Evolutionary conservation across 768 basidiomycete genomes (phyloP).

Genomic region (Clitopilus hobsonii): DNA sequence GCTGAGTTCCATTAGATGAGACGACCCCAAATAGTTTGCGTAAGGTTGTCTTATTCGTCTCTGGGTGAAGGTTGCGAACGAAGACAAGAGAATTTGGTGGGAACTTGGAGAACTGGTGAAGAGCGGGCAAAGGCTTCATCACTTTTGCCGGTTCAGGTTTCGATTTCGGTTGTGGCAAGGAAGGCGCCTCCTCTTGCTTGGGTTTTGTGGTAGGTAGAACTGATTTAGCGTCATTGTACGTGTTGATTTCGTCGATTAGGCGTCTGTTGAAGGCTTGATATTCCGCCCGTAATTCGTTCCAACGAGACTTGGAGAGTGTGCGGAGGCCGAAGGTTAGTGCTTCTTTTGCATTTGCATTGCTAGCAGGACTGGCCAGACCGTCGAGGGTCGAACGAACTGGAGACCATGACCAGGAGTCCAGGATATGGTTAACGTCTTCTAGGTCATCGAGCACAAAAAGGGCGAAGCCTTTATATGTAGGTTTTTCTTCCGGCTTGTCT

Average conservation of each 20-base stretch:
- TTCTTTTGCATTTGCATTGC: conserved; percentile 21
- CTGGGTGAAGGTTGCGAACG: conserved; percentile 62
- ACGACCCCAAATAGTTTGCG: conserved; percentile 50
- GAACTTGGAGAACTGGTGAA: conserved; percentile 35
- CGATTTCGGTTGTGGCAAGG: not conserved
- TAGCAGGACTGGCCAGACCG: not conserved
- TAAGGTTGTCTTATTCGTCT: conserved; percentile 80
- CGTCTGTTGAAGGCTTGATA: conserved; percentile 60
- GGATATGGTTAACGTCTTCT: conserved; percentile 36
- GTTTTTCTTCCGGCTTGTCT: conserved; percentile 48
- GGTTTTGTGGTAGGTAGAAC: not conserved
- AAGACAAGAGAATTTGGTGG: conserved; percentile 68
- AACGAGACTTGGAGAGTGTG: conserved; percentile 47
- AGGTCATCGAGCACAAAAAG: conserved; percentile 50
- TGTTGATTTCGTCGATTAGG: conserved; percentile 46
- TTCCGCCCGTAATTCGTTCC: conserved; percentile 63
- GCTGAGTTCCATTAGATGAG: conserved; percentile 18
- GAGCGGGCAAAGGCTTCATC: not conserved
- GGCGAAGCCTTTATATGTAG: conserved; percentile 73
- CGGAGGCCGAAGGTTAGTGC: conserved; percentile 60
- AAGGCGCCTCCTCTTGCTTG: no score
- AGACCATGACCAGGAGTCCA: conserved; percentile 62
- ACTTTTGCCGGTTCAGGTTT: no score
- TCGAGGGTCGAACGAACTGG: conserved; percentile 7
- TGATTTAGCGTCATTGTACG: conserved; percentile 21